Evolutionary conservation across 768 basidiomycete genomes (phyloP), one percentile per base, ranked within the genome.

Genomic region (Butyriboletus loyo): DNA sequence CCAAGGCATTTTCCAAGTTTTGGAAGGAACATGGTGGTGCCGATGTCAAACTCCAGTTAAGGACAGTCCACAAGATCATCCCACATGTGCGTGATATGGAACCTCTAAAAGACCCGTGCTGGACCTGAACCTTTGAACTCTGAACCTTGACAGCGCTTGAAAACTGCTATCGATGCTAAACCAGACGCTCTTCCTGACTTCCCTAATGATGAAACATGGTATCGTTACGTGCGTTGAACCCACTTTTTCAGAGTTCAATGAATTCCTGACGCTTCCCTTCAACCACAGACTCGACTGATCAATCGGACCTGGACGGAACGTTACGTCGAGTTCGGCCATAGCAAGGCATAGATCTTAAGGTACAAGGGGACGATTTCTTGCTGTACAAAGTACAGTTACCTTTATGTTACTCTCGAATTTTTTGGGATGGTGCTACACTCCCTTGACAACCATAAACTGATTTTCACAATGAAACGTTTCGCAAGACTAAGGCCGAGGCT

Each of bases 31-130:
- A 66, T 45, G 64, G 68, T 8, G 52, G 70, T 3, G 49, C 62
- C 11, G 38, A 54, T 4, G 28, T 62, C 21, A 67, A 44, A 48
- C 61, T 61, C 36, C 64, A 48, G 44, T 41, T 52, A 42, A 71
- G 57, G 62, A 59, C 45, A 19, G 55, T 24, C 41, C 62, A 61
- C 68, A 74, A 52, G 55, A 70, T 78, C 27, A 57, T 76, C 25
- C 73, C 76, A 28, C 74, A 74, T 38, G 77, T 78, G 46, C 46
- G 73, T 64, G 4, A 40, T 31, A 41, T 54, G 4, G 43, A 46
- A 51, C 27, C 32, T 19, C 25, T 8, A 24, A 46, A 39, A 19
- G 11, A 30, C 40, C 11, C 9, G n/a, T 24, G 28, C 21, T 43
- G 25, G 28, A 32, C 28, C n/a, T n/a, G n/a, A n/a, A n/a, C n/a